Percentiles rank a stretch among this genome's conserved stretches.
Conservation (phyloP, 1,284 basidiomycete species). For the Puccinia horiana region DNA sequence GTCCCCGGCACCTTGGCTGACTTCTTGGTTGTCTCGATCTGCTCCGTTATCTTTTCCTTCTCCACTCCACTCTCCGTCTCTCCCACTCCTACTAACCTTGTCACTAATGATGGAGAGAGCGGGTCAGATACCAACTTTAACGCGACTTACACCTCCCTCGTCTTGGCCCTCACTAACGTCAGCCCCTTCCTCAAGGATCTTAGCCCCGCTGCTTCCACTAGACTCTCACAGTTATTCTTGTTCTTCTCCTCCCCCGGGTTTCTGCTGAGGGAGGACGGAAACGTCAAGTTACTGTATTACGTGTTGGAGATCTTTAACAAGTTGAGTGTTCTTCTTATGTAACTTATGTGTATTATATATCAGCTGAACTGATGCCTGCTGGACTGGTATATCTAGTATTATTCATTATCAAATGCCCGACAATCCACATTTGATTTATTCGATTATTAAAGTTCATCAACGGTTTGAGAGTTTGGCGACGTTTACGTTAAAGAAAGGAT, state of each 20-base stretch:
- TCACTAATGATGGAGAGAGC: neutral
- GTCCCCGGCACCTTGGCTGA: constrained; percentile 41
- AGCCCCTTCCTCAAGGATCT: constrained; percentile 46
- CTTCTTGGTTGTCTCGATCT: constrained; percentile 49
- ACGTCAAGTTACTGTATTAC: constrained; percentile 40
- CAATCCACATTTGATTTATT: constrained; percentile 46
- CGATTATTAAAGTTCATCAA: constrained; percentile 40
- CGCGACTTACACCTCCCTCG: constrained; percentile 15
- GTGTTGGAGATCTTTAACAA: constrained; percentile 47
- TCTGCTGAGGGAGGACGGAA: constrained; percentile 36
- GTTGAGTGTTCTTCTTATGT: neutral
- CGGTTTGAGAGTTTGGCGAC: constrained; percentile 39
- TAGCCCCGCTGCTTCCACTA: constrained; percentile 3
- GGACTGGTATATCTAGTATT: constrained; percentile 15
- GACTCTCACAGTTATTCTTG: constrained; percentile 30
- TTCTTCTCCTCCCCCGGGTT: constrained; percentile 28
- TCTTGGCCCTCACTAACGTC: constrained; percentile 31
- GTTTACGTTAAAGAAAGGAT: constrained; percentile 39
- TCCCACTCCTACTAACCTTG: neutral
- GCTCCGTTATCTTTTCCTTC: constrained; percentile 43
- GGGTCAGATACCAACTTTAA: neutral
- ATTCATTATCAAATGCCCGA: constrained; percentile 48
- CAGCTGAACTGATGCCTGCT: neutral
- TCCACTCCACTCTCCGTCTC: neutral
- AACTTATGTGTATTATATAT: neutral